Conservation (phyloP, 1,139 yeast species). For the Debaryomycetaceae sp. region DNA sequence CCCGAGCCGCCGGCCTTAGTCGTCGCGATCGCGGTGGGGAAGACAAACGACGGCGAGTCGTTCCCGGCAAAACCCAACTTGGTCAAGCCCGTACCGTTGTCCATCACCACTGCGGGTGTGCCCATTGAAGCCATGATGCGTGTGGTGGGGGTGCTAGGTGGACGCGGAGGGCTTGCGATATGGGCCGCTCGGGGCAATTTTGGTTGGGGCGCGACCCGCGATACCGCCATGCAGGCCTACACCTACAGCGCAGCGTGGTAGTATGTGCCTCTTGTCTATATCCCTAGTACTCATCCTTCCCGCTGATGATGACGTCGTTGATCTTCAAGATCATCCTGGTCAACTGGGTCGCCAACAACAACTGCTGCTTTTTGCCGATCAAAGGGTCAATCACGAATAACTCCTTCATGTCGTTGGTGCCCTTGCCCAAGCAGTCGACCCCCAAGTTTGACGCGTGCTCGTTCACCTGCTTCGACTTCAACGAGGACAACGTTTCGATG, state of each 20-base stretch:
- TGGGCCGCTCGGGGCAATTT: neutral
- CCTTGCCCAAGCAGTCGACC: conserved; percentile 88
- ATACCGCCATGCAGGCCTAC: too few relatives aligned
- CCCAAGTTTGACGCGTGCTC: conserved; percentile 74
- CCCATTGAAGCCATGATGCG: conserved; percentile 58
- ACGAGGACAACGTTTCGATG: conserved; percentile 77
- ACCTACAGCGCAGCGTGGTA: too few relatives aligned
- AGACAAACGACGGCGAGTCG: conserved; percentile 94
- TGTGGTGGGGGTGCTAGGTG: neutral
- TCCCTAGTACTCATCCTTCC: conserved; percentile 71
- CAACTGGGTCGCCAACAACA: conserved; percentile 90
- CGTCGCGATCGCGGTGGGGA: conserved; percentile 97
- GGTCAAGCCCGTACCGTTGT: conserved; percentile 96
- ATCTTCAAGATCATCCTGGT: conserved; percentile 97
- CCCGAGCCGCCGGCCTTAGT: conserved; percentile 36
- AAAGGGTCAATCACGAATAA: conserved; percentile 94
- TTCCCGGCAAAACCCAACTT: conserved; percentile 98
- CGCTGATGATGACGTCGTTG: conserved; percentile 90
- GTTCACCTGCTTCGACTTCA: conserved; percentile 81
- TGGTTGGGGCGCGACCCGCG: too few relatives aligned
- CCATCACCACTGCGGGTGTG: conserved; percentile 95
- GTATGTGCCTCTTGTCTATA: too few relatives aligned
- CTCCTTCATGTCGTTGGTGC: conserved; percentile 87
- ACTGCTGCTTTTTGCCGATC: conserved; percentile 95
- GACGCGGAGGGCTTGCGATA: neutral